Evolutionary conservation across 2,329 filamentous ascomycete species (phyloP).

Genomic region (Whalleya microplaca): DNA sequence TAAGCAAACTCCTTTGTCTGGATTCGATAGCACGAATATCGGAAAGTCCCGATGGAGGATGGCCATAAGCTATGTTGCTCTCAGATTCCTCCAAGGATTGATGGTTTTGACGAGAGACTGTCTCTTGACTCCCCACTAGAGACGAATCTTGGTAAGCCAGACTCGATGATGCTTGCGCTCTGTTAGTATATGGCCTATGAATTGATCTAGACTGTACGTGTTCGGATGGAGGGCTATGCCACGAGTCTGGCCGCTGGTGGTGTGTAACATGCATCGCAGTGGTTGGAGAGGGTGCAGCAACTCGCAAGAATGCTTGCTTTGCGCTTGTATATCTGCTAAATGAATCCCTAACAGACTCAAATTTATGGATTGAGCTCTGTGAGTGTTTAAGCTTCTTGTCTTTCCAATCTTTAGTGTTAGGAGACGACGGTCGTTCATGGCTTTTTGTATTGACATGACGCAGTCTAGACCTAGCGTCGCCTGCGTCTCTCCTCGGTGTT

Average conservation of each 20-base stretch:
- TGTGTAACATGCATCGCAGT: constrained; percentile 27
- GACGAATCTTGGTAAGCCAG: constrained; percentile 1
- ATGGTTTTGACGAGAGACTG: background rate
- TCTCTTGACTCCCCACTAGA: background rate
- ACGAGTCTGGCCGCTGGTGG: constrained; percentile 21
- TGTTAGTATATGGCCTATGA: background rate
- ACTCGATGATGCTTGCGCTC: background rate
- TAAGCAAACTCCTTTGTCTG: constrained; percentile 1
- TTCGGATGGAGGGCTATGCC: constrained; percentile 13
- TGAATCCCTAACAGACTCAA: background rate
- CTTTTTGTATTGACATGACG: constrained; percentile 26
- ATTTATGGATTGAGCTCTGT: background rate
- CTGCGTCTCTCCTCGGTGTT: constrained; percentile 30
- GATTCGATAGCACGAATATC: constrained; percentile 8
- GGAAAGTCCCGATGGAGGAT: background rate
- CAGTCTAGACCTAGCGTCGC: constrained; percentile 28
- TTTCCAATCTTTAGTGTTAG: background rate
- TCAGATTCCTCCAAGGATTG: background rate
- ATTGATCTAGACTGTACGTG: constrained; percentile 11
- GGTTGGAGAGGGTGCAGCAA: constrained; percentile 22
- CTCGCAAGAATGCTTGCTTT: constrained; percentile 9
- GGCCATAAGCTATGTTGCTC: background rate
- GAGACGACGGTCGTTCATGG: constrained; percentile 12
- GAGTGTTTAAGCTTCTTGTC: constrained; percentile 2
- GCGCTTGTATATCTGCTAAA: constrained; percentile 1